Percentiles rank a stretch among this genome's conserved stretches.
Evolutionary conservation across 2,329 filamentous ascomycete species (phyloP).

Genomic region (Aureobasidium pullulans): DNA sequence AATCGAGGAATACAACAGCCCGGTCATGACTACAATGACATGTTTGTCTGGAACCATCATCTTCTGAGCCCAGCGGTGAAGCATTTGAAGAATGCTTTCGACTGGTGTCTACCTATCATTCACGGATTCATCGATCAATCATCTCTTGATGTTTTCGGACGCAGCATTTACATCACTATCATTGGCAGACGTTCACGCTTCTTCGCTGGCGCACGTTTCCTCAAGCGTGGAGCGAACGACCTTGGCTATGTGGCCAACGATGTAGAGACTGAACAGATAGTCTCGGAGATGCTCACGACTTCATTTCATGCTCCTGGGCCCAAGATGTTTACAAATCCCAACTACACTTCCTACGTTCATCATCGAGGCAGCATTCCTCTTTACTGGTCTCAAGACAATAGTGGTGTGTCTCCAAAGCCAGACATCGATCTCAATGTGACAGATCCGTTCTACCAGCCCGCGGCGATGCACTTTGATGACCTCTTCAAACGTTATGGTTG

Average conservation of each 20-base stretch:
- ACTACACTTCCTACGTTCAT: slow-evolving; percentile 93
- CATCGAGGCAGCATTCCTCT: slow-evolving; percentile 94
- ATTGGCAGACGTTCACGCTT: slow-evolving; percentile 87
- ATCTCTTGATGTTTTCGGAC: slow-evolving; percentile 66
- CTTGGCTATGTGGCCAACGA: slow-evolving; percentile 95
- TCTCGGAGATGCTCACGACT: slow-evolving; percentile 87
- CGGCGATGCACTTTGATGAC: slow-evolving; percentile 90
- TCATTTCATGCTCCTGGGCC: slow-evolving; percentile 91
- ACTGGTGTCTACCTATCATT: slow-evolving; percentile 94
- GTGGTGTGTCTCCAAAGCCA: slow-evolving; percentile 90
- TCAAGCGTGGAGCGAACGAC: slow-evolving; percentile 93
- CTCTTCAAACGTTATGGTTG: slow-evolving; percentile 89
- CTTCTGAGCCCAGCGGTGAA: slow-evolving; percentile 67
- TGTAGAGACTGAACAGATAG: slow-evolving; percentile 97
- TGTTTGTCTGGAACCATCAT: slow-evolving; percentile 98
- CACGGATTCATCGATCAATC: slow-evolving; percentile 95
- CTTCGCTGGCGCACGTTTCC: slow-evolving; percentile 87
- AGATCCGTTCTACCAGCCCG: slow-evolving; percentile 90
- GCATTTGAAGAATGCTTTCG: slow-evolving; percentile 71
- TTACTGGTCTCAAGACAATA: slow-evolving; percentile 95
- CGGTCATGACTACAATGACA: slow-evolving; percentile 65
- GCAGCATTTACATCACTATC: slow-evolving; percentile 83
- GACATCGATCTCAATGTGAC: slow-evolving; percentile 93
- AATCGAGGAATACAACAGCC: slow-evolving; percentile 55
- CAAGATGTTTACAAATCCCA: slow-evolving; percentile 75